These are phyloP conservation scores for Xerocomellus chrysenteron DNA, from an alignment of 768 basidiomycete species.

Conservation along the genomic window DNA sequence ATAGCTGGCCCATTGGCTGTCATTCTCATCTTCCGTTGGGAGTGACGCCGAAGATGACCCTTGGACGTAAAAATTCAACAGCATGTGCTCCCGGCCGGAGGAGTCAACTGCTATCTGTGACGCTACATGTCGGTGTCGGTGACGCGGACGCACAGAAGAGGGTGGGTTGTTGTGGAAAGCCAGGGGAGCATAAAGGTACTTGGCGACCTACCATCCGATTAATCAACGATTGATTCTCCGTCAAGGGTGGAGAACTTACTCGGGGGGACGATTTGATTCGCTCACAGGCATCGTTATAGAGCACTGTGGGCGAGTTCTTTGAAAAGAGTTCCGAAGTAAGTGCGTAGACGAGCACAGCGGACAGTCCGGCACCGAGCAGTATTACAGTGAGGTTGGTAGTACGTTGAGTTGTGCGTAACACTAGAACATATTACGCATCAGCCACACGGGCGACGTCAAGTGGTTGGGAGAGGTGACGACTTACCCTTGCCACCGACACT, in stretches of 20 bases:
- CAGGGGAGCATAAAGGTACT: constrained; percentile 65
- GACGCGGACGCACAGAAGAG: constrained; percentile 69
- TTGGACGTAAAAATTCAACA: constrained; percentile 80
- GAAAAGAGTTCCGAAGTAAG: constrained; percentile 83
- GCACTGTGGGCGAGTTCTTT: constrained; percentile 82
- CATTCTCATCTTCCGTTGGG: constrained; percentile 26
- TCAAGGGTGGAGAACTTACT: constrained; percentile 31
- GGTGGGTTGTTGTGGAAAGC: constrained; percentile 83
- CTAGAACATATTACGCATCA: constrained; percentile 4
- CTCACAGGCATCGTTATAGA: constrained; percentile 63
- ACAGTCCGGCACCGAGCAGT: constrained; percentile 77
- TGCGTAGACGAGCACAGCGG: constrained; percentile 70
- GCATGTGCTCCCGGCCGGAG: constrained; percentile 77
- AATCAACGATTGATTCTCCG: background rate
- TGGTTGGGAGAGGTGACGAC: constrained; percentile 14
- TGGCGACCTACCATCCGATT: constrained; percentile 50
- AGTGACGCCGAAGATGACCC: constrained; percentile 42
- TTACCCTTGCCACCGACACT: constrained; percentile 74
- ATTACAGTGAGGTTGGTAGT: constrained; percentile 54
- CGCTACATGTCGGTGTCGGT: constrained; percentile 78
- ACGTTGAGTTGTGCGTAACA: constrained; percentile 42
- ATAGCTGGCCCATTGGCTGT: constrained; percentile 29
- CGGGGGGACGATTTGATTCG: constrained; percentile 46
- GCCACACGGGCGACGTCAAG: background rate
- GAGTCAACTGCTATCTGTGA: constrained; percentile 76